phyloP scores from a whole-genome alignment of 1,284 basidiomycete genomes.

The Boletus sp. region DNA sequence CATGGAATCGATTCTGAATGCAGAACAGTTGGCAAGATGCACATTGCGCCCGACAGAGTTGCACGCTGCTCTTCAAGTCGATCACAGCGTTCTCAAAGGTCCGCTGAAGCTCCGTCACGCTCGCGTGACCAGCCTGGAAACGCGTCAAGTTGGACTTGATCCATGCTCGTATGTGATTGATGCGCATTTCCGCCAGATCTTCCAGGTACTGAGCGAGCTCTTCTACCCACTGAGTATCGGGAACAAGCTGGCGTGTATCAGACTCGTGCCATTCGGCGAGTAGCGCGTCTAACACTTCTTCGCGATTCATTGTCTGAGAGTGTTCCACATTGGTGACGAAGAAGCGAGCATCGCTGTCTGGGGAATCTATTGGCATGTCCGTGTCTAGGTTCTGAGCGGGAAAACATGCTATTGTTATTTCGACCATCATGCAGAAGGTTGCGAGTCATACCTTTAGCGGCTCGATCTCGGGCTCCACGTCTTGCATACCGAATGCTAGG shows the following conservation, averaged over 20 bases:
- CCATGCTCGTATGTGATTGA: constrained; percentile 50
- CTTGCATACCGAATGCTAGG: constrained; percentile 44
- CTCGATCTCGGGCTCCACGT: constrained; percentile 44
- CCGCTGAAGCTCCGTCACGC: constrained; percentile 46
- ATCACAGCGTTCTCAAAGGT: constrained; percentile 41
- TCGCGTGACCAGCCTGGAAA: constrained; percentile 45
- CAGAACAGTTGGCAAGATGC: constrained; percentile 47
- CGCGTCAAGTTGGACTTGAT: constrained; percentile 45
- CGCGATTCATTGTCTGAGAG: constrained; percentile 19
- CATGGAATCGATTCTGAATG: constrained; percentile 44
- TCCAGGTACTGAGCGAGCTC: constrained; percentile 41
- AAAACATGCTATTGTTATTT: neutral
- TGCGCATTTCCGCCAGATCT: constrained; percentile 39
- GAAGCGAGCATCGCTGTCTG: constrained; percentile 39
- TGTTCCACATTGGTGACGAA: constrained; percentile 32
- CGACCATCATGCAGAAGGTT: neutral
- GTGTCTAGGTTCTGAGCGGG: constrained; percentile 49
- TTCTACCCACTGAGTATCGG: constrained; percentile 45
- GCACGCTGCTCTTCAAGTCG: constrained; percentile 45
- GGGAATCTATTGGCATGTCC: constrained; percentile 36
- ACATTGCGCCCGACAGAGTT: constrained; percentile 50
- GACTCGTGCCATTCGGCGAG: constrained; percentile 35
- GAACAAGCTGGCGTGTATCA: constrained; percentile 31
- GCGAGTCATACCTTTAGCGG: constrained; percentile 43
- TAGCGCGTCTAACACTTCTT: constrained; percentile 31